phyloP scores from a whole-genome alignment of 129 eudicot genomes.

The Flaveria ramosissima region DNA sequence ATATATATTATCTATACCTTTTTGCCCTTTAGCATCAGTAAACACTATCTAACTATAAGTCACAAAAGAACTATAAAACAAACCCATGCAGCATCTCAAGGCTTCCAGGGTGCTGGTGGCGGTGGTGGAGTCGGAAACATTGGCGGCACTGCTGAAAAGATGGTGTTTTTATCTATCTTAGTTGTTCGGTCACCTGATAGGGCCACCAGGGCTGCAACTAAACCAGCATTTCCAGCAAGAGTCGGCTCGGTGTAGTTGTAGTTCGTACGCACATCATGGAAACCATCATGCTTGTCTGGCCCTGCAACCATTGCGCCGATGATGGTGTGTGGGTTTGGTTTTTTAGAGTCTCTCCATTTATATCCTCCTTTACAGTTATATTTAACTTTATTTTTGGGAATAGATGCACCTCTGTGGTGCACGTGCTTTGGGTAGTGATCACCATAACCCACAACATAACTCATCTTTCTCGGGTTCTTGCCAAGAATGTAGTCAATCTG shows the following conservation, averaged over 20 bases:
- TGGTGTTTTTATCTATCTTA: constrained; percentile 71
- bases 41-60: constrained; percentile 12
- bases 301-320: constrained; percentile 92
- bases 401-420: constrained; percentile 94
- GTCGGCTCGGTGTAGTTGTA: constrained; percentile 89
- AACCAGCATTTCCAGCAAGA: constrained; percentile 82
- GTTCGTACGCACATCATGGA: constrained; percentile 76
- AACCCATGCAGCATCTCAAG: constrained; percentile 33
- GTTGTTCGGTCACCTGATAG: constrained; percentile 57
- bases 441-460: constrained; percentile 85
- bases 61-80: constrained; percentile 11
- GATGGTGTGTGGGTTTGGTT: constrained; percentile 66
- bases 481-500: constrained; percentile 91
- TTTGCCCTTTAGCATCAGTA: constrained; percentile 12
- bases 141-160: constrained; percentile 79
- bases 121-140: constrained; percentile 78
- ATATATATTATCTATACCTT: constrained; percentile 19
- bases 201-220: constrained; percentile 82
- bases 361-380: constrained; percentile 83
- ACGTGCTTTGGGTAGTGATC: constrained; percentile 73
- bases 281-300: constrained; percentile 72
- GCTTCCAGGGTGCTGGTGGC: constrained; percentile 75
- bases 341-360: constrained; percentile 68
- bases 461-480: constrained; percentile 88
- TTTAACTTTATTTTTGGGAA: constrained; percentile 70